Conservation (phyloP, 768 basidiomycete genomes). For the Nidularia pulvinata region DNA sequence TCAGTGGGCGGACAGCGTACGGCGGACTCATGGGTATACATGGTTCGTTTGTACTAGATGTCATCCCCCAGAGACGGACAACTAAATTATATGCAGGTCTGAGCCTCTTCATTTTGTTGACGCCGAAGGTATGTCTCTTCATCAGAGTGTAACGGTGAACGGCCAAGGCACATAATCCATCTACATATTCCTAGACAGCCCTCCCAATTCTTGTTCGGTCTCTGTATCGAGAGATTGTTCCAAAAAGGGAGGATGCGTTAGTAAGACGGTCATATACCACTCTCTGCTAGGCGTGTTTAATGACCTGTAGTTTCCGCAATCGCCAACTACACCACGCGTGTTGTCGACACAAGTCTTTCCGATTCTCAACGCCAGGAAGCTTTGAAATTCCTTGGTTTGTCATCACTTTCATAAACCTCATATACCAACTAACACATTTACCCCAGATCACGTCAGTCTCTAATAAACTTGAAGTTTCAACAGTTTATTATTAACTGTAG, state of each 20-base stretch:
- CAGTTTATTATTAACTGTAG: not conserved
- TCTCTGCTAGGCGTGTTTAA: not conserved
- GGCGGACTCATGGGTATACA: slow-evolving; percentile 28
- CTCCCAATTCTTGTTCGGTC: slow-evolving; percentile 48
- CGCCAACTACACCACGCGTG: slow-evolving; percentile 54
- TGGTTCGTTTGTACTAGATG: slow-evolving; percentile 26
- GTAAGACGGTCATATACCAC: slow-evolving; percentile 10
- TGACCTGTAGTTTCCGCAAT: slow-evolving; percentile 45
- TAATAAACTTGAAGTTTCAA: not conserved
- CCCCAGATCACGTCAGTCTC: slow-evolving; percentile 29
- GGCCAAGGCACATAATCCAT: not conserved
- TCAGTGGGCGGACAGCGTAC: slow-evolving; percentile 54
- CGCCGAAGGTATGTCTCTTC: slow-evolving; percentile 33
- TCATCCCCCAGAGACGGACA: not conserved
- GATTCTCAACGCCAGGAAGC: slow-evolving; percentile 46
- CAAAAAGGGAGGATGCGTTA: slow-evolving; percentile 33
- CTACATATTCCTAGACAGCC: slow-evolving; percentile 34
- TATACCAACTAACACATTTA: too few species aligned
- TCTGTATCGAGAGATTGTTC: slow-evolving; percentile 43
- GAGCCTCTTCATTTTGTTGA: slow-evolving; percentile 47
- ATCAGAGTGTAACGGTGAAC: not conserved
- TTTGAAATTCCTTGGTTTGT: slow-evolving; percentile 48
- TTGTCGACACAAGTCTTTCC: slow-evolving; percentile 40
- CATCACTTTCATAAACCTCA: too few species aligned
- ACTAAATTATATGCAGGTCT: slow-evolving; percentile 22